Evolutionary conservation across 2,329 filamentous ascomycete genomes (phyloP).

Genomic region (Penicillium hordei): DNA sequence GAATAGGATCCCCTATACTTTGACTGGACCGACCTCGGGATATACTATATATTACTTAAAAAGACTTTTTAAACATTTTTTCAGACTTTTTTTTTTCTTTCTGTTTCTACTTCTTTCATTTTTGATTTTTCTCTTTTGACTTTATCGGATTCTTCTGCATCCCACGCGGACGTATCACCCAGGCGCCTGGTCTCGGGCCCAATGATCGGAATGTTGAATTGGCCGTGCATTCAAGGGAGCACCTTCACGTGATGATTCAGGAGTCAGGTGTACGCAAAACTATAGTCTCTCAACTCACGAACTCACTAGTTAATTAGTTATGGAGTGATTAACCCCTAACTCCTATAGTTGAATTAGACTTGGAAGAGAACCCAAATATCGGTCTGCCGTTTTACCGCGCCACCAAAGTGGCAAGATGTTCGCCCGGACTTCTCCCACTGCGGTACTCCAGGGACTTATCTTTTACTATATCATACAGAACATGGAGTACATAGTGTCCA

Average conservation of each 20-base stretch:
- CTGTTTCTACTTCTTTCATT: not conserved
- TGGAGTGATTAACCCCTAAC: not conserved
- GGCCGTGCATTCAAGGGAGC: not conserved
- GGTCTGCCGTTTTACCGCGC: slow-evolving; percentile 1
- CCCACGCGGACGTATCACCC: slow-evolving; percentile 4
- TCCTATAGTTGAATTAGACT: not conserved
- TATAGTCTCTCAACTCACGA: not conserved
- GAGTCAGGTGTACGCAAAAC: slow-evolving; percentile 1
- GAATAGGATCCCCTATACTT: not conserved
- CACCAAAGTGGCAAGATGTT: slow-evolving; percentile 10
- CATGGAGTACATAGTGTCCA: not conserved
- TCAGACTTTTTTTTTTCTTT: not conserved
- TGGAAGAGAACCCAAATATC: not conserved
- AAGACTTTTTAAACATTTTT: not conserved
- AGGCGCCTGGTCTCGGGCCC: not conserved
- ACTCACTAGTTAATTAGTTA: no score
- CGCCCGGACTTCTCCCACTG: slow-evolving; percentile 5
- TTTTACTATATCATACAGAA: not conserved
- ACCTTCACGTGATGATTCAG: not conserved
- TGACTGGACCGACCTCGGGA: not conserved
- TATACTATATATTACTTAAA: not conserved
- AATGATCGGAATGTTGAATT: slow-evolving; percentile 1
- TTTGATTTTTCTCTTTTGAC: not conserved
- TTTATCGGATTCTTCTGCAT: not conserved
- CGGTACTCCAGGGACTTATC: slow-evolving; percentile 2